Evolutionary conservation across 495 filamentous ascomycete species (phyloP), one percentile per base, ranked within the genome.

Genomic region (Penicillium maclennaniae): DNA sequence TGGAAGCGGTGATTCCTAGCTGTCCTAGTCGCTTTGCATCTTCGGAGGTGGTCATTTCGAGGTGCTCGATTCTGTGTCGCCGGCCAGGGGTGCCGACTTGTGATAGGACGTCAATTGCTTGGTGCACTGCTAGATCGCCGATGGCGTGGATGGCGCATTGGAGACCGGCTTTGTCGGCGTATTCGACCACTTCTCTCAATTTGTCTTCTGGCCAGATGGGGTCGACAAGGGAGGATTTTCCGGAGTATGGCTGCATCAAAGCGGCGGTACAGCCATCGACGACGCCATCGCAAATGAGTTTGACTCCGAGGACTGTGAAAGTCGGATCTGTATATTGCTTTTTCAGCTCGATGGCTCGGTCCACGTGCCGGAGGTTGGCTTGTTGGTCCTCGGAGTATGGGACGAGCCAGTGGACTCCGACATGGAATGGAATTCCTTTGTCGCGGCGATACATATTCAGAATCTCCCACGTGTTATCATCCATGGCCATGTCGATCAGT

Each of bases 401-500:
- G 26, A 87, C 72, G 44, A 85, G 69, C 84, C 83, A 87, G 51
- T 87, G 82, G 36, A 76, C 82, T 8, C 79, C 83, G 27, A 86
- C 76, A 16, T 83, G 73, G 58, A 87, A 79, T 0, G 78, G 74
- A 7, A 82, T 62, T n/a, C 56, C 26, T 3, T 66, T 61, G 34
- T 75, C 61, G 36, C 65, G 59, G 14, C 75, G 73, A 43, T 79
- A 70, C 19, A 66, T 56, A 9, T 78, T 73, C 28, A 87, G 55
- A 26, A 80, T 73, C 15, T 79, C 77, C 83, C 83, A 86, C 20
- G 71, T 70, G 8, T 69, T 71, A 26, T 85, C 77, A 39, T 86
- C 81, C 83, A 87, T 86, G n/a, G 83, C 83, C 82, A 87, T 86
- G 54, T 87, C 84, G 0, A 87, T 72, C 49, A 83, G 47, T 0